Evolutionary conservation across 495 filamentous ascomycete genomes (phyloP).

Genomic region (Beverwykella pulmonaria): DNA sequence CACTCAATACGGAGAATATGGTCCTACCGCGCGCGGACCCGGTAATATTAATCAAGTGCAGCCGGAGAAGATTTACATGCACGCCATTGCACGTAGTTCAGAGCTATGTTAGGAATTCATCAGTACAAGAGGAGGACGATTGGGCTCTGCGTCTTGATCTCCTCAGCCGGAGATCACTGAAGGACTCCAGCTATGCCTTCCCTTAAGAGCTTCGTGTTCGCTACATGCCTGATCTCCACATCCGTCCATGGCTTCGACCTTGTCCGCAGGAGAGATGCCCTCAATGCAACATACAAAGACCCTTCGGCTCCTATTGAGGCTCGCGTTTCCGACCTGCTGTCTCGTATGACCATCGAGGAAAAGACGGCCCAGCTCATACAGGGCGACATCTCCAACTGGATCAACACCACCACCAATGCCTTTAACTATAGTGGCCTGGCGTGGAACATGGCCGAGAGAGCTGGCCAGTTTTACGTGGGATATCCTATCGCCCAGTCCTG

Average conservation of each 20-base stretch:
- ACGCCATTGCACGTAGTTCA: neutral
- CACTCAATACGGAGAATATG: neutral
- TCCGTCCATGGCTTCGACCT: conserved; percentile 14
- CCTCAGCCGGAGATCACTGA: neutral
- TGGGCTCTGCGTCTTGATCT: neutral
- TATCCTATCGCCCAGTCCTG: conserved; percentile 64
- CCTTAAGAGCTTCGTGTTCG: neutral
- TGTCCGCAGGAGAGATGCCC: conserved; percentile 8
- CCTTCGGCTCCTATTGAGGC: conserved; percentile 60
- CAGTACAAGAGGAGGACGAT: neutral
- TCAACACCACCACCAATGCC: conserved; percentile 58
- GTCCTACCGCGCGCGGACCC: neutral
- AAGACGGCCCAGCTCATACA: conserved; percentile 64
- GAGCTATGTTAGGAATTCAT: neutral
- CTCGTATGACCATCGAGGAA: conserved; percentile 70
- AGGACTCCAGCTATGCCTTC: neutral
- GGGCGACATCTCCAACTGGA: conserved; percentile 71
- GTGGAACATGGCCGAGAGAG: conserved; percentile 64
- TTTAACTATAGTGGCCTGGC: conserved; percentile 68
- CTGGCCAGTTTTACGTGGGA: conserved; percentile 70
- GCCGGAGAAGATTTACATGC: neutral
- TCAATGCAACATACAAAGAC: conserved; percentile 59
- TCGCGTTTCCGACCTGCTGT: conserved; percentile 64
- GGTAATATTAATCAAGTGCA: conserved; percentile 8
- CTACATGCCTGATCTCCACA: neutral